Evolutionary conservation across 2,329 filamentous ascomycete species (phyloP).

Genomic region (Orbilia quercus): DNA sequence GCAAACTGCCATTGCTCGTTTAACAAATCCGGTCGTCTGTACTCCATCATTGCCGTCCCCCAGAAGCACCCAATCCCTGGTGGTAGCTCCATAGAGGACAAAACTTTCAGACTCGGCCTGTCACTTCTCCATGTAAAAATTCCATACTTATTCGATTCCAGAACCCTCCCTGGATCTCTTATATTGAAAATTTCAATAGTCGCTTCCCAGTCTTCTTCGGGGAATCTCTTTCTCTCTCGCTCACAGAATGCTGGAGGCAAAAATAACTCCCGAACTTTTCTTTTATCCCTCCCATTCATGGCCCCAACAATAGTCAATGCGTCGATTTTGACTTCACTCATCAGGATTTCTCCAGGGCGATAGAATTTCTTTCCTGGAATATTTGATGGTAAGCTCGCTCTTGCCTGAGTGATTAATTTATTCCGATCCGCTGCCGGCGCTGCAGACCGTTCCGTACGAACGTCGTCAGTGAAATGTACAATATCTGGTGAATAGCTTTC

Average conservation of each 20-base stretch:
- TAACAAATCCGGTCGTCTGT: constrained; percentile 3
- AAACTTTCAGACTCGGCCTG: constrained; percentile 1
- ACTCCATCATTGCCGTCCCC: constrained; percentile 19
- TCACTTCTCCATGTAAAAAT: constrained; percentile 26
- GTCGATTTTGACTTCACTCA: constrained; percentile 25
- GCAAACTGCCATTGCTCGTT: constrained; percentile 33
- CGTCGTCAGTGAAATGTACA: background rate
- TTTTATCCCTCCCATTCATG: background rate
- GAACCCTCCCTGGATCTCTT: background rate
- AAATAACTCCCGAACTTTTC: background rate
- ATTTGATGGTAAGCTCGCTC: constrained; percentile 5
- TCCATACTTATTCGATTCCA: constrained; percentile 15
- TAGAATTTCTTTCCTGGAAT: constrained; percentile 4
- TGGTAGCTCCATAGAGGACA: constrained; percentile 13
- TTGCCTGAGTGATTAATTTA: background rate
- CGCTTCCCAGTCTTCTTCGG: constrained; percentile 23
- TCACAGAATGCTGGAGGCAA: background rate
- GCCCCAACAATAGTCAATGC: constrained; percentile 6
- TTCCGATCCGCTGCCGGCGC: background rate
- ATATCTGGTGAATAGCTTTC: constrained; percentile 22
- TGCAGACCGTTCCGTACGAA: background rate
- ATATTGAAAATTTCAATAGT: background rate
- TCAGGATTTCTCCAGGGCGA: constrained; percentile 23
- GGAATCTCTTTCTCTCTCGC: constrained; percentile 8
- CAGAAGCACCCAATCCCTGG: background rate